Evolutionary conservation across 495 filamentous ascomycete species (phyloP), one percentile per base, ranked within the genome.

Genomic region (Aspergillus sclerotiicarbonarius): DNA sequence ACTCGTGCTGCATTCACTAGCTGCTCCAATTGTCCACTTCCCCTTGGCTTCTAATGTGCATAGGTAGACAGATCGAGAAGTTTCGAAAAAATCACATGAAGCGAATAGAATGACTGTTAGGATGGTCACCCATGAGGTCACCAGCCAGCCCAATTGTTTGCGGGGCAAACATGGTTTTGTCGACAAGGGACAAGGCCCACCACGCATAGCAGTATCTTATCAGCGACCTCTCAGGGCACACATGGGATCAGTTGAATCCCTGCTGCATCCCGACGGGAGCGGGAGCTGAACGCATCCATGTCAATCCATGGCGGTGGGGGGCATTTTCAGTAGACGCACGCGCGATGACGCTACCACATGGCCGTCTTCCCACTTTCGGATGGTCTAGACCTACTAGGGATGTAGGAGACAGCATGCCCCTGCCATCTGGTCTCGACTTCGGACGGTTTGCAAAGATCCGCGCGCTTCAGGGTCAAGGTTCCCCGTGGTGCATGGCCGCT

Each of bases 281-380:
- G 13, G 21, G 10, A 16, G 18, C 44, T 47, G 18, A 47, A 9
- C 13, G 18, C 31, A 47, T 29, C 44, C 46, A 50, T 8, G 25
- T n/a, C 5, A 1, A 10, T 46, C 44, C 16, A 15, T 49, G 18
- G 18, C 0, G 21, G 46, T 29, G 31, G 47, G 50, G 48, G 18
- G n/a, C 51, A 20, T 13, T 4, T 37, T 3, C 25, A 25, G 47
- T 16, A 32, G 31, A 50, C n/a, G 30, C 13, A 52, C 41, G 41
- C 56, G 50, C 41, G 48, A 58, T 58, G 56, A 58, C 50, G 56
- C 49, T 44, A 58, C 35, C 39, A n/a, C n/a, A 33, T 53, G 16
- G 6, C 29, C 8, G 8, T 31, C 13, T 7, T 16, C 1, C 12
- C 29, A 32, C 47, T 13, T 1, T 29, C 9, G 25, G 20, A 16